Conservation (phyloP, 2,329 filamentous ascomycete species). For the Trichoderma sp. region DNA sequence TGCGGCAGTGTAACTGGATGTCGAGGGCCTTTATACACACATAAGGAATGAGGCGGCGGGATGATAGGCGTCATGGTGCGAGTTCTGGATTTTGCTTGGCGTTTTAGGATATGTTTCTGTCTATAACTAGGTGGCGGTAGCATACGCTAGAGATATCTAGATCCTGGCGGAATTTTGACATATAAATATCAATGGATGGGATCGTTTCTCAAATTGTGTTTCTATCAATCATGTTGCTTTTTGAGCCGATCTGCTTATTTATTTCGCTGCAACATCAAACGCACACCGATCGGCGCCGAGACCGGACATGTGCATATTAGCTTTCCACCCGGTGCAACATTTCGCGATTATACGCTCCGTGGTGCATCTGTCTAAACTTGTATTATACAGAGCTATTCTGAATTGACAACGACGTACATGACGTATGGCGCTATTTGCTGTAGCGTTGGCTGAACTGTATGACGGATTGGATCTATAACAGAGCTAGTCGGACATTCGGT, state of each 20-base stretch:
- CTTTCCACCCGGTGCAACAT: background rate
- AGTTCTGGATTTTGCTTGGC: background rate
- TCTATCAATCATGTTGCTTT: background rate
- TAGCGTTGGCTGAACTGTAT: background rate
- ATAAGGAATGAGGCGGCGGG: background rate
- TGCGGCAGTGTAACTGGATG: background rate
- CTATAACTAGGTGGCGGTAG: constrained; percentile 6
- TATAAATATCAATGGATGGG: background rate
- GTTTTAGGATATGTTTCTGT: constrained; percentile 20
- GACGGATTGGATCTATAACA: background rate
- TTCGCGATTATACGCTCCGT: background rate
- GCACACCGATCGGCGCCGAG: background rate
- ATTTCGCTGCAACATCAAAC: background rate
- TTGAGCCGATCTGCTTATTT: background rate
- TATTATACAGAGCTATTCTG: background rate
- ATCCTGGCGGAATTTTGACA: background rate
- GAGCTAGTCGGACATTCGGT: background rate
- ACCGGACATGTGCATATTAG: background rate
- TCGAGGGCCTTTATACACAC: background rate
- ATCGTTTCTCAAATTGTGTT: background rate
- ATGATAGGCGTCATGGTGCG: constrained; percentile 20
- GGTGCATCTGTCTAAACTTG: background rate
- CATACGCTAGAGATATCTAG: constrained; percentile 3
- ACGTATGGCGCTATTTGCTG: background rate
- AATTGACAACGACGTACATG: background rate